These are phyloP conservation scores for Exophiala viscosa DNA, from an alignment of 2,329 filamentous ascomycete species.

Conservation along the genomic window DNA sequence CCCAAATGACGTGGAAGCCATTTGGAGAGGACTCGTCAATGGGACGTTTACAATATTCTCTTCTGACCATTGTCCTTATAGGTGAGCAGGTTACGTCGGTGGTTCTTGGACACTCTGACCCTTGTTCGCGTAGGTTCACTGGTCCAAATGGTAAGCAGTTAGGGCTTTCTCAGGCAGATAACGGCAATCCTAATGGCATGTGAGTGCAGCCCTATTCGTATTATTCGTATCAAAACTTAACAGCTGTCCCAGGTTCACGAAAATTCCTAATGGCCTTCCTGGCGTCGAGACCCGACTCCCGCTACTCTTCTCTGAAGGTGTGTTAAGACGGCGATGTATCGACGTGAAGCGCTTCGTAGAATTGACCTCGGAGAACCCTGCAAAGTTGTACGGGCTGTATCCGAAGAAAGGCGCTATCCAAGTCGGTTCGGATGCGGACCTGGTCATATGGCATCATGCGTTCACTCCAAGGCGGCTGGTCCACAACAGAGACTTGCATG, in stretches of 20 bases:
- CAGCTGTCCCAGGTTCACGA: conserved; percentile 30
- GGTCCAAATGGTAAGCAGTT: conserved; percentile 36
- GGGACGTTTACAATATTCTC: conserved; percentile 54
- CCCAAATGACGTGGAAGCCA: conserved; percentile 46
- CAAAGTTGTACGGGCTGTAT: conserved; percentile 42
- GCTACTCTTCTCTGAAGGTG: conserved; percentile 33
- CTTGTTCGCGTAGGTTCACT: conserved; percentile 30
- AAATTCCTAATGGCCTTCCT: conserved; percentile 43
- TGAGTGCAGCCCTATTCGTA: neutral
- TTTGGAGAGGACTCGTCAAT: conserved; percentile 51
- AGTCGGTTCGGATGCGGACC: conserved; percentile 42
- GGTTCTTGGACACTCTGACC: neutral
- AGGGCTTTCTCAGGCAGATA: conserved; percentile 24
- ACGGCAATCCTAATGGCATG: neutral
- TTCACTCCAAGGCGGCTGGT: conserved; percentile 15
- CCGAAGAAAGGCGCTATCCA: conserved; percentile 40
- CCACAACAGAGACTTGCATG: conserved; percentile 34
- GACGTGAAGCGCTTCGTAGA: conserved; percentile 36
- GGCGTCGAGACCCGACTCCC: conserved; percentile 42
- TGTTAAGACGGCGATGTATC: conserved; percentile 18
- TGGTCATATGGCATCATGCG: conserved; percentile 37
- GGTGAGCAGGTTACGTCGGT: neutral
- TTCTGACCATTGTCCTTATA: conserved; percentile 46
- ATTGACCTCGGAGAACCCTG: conserved; percentile 42
- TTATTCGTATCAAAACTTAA: neutral